phyloP scores from a whole-genome alignment of 2,329 filamentous ascomycete genomes.

The Penicillium sp. region DNA sequence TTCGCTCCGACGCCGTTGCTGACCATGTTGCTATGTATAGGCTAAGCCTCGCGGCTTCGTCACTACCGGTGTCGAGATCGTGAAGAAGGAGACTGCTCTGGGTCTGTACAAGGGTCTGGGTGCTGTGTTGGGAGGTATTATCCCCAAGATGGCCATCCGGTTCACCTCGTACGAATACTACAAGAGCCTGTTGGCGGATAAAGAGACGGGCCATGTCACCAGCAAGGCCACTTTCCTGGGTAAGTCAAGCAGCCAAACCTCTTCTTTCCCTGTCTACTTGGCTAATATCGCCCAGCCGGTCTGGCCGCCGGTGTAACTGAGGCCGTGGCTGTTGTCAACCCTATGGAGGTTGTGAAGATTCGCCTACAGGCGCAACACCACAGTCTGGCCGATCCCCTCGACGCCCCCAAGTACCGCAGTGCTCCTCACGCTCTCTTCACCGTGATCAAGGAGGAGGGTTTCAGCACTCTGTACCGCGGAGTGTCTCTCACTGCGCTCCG shows the following conservation, averaged over 20 bases:
- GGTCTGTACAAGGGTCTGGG: constrained; percentile 98
- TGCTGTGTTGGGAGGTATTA: constrained; percentile 89
- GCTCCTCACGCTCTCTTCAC: constrained; percentile 80
- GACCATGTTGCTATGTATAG: constrained; percentile 31
- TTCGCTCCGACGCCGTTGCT: constrained; percentile 3
- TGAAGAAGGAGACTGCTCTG: constrained; percentile 82
- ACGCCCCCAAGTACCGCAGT: constrained; percentile 95
- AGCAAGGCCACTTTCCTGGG: constrained; percentile 68
- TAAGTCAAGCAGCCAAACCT: constrained; percentile 37
- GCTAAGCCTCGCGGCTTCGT: constrained; percentile 80
- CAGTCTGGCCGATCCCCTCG: constrained; percentile 93
- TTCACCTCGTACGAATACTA: constrained; percentile 97
- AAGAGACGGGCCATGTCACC: constrained; percentile 61
- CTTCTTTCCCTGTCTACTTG: not conserved
- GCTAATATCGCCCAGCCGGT: constrained; percentile 55
- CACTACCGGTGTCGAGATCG: constrained; percentile 77
- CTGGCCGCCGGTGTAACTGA: constrained; percentile 91
- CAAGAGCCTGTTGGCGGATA: constrained; percentile 73
- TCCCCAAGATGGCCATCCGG: constrained; percentile 98
- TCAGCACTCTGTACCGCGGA: constrained; percentile 83
- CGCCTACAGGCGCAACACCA: constrained; percentile 96
- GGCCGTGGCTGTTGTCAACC: constrained; percentile 91
- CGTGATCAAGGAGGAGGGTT: constrained; percentile 84
- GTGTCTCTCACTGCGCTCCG: constrained; percentile 88
- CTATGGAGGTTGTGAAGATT: constrained; percentile 99